Conservation (phyloP, 768 basidiomycete genomes). For the Mycena belliarum region DNA sequence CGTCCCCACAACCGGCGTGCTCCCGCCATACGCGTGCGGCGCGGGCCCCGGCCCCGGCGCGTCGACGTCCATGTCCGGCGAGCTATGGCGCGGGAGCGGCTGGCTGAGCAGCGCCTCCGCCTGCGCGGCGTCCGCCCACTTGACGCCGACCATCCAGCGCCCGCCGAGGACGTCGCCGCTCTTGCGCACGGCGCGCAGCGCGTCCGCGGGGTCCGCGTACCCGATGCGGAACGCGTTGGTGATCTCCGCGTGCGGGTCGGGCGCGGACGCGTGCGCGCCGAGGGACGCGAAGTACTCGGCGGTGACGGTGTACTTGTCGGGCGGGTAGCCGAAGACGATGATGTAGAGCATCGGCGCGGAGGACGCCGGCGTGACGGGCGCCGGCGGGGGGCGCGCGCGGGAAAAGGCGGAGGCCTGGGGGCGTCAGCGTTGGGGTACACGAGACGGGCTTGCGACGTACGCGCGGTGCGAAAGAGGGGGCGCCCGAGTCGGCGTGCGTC, state of each 20-base stretch:
- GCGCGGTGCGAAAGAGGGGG: conserved; percentile 39
- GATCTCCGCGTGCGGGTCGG: conserved; percentile 67
- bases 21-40: not conserved
- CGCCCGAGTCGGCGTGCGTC: conserved; percentile 40
- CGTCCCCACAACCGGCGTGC: conserved; percentile 31
- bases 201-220: conserved; percentile 70
- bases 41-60: conserved; percentile 4
- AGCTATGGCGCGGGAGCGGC: conserved; percentile 28
- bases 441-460: conserved; percentile 45
- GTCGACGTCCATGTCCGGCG: conserved; percentile 1
- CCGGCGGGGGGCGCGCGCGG: conserved; percentile 33
- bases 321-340: conserved; percentile 87
- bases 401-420: conserved; percentile 42
- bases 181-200: conserved; percentile 75
- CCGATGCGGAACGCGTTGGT: conserved; percentile 83
- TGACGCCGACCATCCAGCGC: conserved; percentile 82
- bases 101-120: conserved; percentile 56
- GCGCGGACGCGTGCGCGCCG: conserved; percentile 68
- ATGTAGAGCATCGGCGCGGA: conserved; percentile 56
- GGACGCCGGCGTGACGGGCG: conserved; percentile 13
- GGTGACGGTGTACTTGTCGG: conserved; percentile 71
- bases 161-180: conserved; percentile 80
- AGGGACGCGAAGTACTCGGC: conserved; percentile 76
- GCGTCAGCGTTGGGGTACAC: no score
- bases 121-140: conserved; percentile 73